phyloP scores from a whole-genome alignment of 2,329 filamentous ascomycete genomes.

The Paecilomyces dactylethromorphus region DNA sequence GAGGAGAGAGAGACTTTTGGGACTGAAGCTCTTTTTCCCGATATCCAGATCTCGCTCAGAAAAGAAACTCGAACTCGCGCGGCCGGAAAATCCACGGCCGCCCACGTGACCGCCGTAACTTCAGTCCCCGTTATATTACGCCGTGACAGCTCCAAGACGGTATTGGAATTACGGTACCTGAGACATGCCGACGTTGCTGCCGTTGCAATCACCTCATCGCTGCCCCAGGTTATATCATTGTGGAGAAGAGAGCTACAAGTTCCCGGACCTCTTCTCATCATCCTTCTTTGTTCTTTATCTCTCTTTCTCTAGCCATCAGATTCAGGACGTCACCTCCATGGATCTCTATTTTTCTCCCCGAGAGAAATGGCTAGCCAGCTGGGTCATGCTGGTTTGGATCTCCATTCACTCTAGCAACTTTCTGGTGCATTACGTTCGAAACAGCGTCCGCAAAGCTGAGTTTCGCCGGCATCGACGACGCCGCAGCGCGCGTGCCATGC shows the following conservation, averaged over 20 bases:
- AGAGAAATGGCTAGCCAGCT: constrained; percentile 9
- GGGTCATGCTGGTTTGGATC: constrained; percentile 7
- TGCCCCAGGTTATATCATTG: neutral
- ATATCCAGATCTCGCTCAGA: constrained; percentile 8
- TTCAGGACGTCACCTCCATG: constrained; percentile 1
- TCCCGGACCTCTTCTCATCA: neutral
- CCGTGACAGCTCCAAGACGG: neutral
- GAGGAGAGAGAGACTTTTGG: neutral
- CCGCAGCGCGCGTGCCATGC: neutral
- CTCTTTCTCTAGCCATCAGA: neutral
- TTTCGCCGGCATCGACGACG: constrained; percentile 1
- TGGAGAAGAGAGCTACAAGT: neutral
- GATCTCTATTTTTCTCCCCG: constrained; percentile 10
- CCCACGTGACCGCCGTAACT: neutral
- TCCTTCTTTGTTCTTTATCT: neutral
- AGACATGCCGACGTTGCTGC: neutral
- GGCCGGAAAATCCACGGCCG: constrained; percentile 25
- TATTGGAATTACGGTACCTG: neutral
- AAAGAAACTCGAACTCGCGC: constrained; percentile 22
- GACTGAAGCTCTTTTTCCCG: constrained; percentile 10
- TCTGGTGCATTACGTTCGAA: neutral
- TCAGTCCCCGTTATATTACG: constrained; percentile 4
- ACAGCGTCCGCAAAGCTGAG: constrained; percentile 1
- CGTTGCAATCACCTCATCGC: neutral
- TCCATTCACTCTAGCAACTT: constrained; percentile 5